A percentile compares a stretch with the other conserved stretches of the same genome.
phyloP scores from a whole-genome alignment of 164 flowering plant genomes.

The Tetracentron sinense region DNA sequence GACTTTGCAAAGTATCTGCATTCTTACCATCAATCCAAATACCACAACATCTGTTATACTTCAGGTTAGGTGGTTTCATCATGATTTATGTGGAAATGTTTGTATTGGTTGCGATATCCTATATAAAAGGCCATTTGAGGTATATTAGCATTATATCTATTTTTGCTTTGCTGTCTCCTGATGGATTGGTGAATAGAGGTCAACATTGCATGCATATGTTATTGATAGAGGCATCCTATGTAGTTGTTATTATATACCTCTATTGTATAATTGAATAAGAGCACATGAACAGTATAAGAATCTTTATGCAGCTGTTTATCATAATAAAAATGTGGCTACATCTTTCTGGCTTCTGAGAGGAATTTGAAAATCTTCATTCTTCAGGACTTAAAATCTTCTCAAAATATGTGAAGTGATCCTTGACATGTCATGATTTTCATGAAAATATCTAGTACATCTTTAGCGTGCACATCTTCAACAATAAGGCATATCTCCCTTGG shows the following conservation, averaged over 20 bases:
- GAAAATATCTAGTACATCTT: background rate
- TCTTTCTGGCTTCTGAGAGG: background rate
- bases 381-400: too few species aligned
- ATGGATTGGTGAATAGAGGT: background rate
- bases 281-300: background rate
- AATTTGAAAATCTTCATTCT: too few species aligned
- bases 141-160: background rate
- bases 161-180: background rate
- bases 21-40: conserved; percentile 74
- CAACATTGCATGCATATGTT: background rate
- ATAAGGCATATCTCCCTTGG: background rate
- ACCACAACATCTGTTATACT: conserved; percentile 84
- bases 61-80: conserved; percentile 46
- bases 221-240: background rate
- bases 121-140: background rate
- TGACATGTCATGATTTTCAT: background rate
- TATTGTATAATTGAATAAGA: background rate
- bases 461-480: too few species aligned
- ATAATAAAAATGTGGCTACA: too few species aligned
- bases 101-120: background rate
- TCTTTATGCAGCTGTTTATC: background rate
- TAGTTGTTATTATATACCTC: background rate
- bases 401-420: background rate
- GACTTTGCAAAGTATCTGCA: conserved; percentile 78
- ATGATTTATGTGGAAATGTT: background rate